Evolutionary conservation across 1,284 basidiomycete genomes (phyloP).

Genomic region (Tranzscheliella williamsii): DNA sequence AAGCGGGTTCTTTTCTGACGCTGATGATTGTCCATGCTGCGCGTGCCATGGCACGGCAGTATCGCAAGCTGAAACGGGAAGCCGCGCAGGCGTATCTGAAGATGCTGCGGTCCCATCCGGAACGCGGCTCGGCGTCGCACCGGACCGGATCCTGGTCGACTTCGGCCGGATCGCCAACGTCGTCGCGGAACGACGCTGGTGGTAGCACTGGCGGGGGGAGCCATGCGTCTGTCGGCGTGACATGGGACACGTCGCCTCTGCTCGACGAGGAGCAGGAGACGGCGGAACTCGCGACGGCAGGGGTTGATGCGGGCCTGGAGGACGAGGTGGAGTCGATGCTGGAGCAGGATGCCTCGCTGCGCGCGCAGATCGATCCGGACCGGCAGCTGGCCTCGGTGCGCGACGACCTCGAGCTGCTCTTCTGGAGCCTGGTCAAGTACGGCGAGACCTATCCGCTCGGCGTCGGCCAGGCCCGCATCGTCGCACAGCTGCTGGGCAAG

Average conservation of each 20-base stretch:
- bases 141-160: not conserved
- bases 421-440: slow-evolving; percentile 42
- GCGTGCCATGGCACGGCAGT: slow-evolving; percentile 21
- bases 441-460: slow-evolving; percentile 37
- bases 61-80: slow-evolving; percentile 26
- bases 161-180: not conserved
- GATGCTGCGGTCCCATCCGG: slow-evolving; percentile 9
- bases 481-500: slow-evolving; percentile 38
- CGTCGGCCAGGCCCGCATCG: slow-evolving; percentile 32
- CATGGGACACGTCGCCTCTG: not conserved
- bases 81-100: slow-evolving; percentile 20
- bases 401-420: slow-evolving; percentile 38
- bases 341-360: slow-evolving; percentile 15
- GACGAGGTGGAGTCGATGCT: slow-evolving; percentile 34
- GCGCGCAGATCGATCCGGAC: slow-evolving; percentile 31
- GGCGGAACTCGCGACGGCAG: slow-evolving; percentile 10
- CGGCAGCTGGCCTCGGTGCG: slow-evolving; percentile 12
- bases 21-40: slow-evolving; percentile 34
- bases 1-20: slow-evolving; percentile 30
- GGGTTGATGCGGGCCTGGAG: slow-evolving; percentile 14
- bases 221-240: not conserved
- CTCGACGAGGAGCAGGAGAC: slow-evolving; percentile 16
- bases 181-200: not conserved
- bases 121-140: slow-evolving; percentile 4
- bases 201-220: too few relatives aligned